Evolutionary conservation across 2,329 filamentous ascomycete species (phyloP), one percentile per base, ranked within the genome.

Genomic region (Raffaelea albimanens): DNA sequence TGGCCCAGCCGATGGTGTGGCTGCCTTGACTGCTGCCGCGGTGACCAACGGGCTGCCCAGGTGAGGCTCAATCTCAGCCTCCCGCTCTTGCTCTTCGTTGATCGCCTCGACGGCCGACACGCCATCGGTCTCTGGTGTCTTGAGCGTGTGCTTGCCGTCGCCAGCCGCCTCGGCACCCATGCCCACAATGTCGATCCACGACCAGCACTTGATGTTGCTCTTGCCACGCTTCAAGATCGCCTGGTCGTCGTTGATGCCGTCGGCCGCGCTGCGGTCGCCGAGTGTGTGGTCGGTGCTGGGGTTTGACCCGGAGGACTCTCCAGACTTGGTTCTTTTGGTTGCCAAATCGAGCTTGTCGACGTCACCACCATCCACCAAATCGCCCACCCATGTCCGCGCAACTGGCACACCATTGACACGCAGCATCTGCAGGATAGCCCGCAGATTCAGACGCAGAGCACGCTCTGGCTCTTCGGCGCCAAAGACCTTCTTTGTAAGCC

Each of bases 401-500:
- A 82, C 68, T 0, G 67, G 58, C 1, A 80, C 61, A 2, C 63
- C 66, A 45, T 76, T 75, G 21, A 59, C 60, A 0, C 80, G 66
- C 7, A 83, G 55, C 5, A 79, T 60, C 60, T 83, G 78, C 43
- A 81, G 62, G 21, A 75, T 64, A 2, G 79, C 78, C 2, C 80
- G 67, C 4, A 77, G 63, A 53, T 83, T 83, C 2, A 83, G 65
- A 19, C 76, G 69, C 44, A 83, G 60, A 0, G 75, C 72, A 13
- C 77, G 69, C 57, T 80, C 78, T 0, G 80, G 79, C 45, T 77
- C 68, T 42, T 75, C 71, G 0, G 74, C 73, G 2, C 70, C 70
- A 54, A 81, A 78, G 9, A 82, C 70, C 54, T 70, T 72, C 56
- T 71, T 75, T 9, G 76, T 80, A 42, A 82, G 57, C 74, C 82